Conservation (phyloP, 2,329 filamentous ascomycete species). For the Neofusicoccum sp. region DNA sequence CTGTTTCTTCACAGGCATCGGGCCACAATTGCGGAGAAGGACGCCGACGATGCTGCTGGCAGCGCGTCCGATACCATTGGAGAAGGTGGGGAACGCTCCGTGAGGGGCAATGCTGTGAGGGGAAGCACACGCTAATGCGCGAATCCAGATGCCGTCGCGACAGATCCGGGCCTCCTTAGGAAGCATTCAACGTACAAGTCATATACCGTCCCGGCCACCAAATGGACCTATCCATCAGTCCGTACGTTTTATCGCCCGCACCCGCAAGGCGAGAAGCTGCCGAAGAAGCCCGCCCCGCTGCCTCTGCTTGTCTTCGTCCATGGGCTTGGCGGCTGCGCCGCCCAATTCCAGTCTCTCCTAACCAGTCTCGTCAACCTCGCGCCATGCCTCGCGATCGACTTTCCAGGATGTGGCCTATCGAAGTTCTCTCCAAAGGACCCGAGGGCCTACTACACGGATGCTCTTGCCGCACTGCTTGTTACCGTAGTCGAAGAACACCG, state of each 20-base stretch:
- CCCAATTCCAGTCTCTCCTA: constrained; percentile 82
- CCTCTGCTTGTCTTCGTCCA: constrained; percentile 91
- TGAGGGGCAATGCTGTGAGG: neutral
- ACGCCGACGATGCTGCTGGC: constrained; percentile 20
- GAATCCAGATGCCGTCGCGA: constrained; percentile 51
- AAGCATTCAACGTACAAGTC: constrained; percentile 72
- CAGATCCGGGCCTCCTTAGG: constrained; percentile 78
- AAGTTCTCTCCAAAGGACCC: constrained; percentile 70
- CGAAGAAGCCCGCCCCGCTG: constrained; percentile 69
- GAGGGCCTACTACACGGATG: constrained; percentile 78
- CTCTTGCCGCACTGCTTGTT: constrained; percentile 74
- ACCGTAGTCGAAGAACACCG: constrained; percentile 74
- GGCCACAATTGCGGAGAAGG: constrained; percentile 24
- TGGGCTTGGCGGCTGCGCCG: constrained; percentile 86
- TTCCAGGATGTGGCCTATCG: constrained; percentile 87
- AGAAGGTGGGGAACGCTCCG: constrained; percentile 9
- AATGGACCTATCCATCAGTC: constrained; percentile 71
- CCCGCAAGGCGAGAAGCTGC: constrained; percentile 79
- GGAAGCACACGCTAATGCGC: constrained; percentile 8
- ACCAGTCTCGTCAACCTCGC: constrained; percentile 80
- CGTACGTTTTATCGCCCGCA: constrained; percentile 84
- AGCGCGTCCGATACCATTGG: constrained; percentile 15
- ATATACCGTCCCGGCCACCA: constrained; percentile 68
- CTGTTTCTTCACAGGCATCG: constrained; percentile 36
- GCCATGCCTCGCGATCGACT: constrained; percentile 83